These are phyloP conservation scores for Lycium barbarum DNA, from an alignment of 257 asterid genomes.

Conservation along the genomic window DNA sequence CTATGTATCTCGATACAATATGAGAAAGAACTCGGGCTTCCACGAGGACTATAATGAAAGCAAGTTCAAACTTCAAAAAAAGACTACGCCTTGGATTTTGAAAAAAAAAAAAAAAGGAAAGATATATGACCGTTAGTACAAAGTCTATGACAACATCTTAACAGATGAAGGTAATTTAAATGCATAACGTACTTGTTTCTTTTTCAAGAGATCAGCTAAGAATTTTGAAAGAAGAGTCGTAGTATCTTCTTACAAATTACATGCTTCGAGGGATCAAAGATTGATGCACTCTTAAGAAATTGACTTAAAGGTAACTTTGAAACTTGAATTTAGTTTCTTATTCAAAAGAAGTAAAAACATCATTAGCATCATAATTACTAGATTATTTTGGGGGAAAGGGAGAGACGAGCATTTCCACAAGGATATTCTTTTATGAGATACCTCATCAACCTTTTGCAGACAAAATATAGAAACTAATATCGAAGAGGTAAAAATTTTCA, in stretches of 20 bases:
- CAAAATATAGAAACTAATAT: background rate
- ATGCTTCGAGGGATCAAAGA: background rate
- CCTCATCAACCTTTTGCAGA: background rate
- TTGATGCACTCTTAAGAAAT: background rate
- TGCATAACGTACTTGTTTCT: background rate
- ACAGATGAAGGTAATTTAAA: constrained; percentile 1
- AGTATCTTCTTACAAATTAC: background rate
- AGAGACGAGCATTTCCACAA: background rate
- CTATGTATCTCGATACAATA: background rate
- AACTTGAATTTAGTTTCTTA: background rate
- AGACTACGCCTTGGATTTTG: background rate
- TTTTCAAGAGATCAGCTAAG: constrained; percentile 18
- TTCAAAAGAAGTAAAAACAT: background rate
- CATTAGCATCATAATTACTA: background rate
- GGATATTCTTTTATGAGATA: background rate
- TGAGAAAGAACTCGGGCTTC: background rate
- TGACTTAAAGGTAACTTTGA: background rate
- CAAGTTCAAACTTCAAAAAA: background rate
- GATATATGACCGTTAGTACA: background rate
- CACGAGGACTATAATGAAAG: constrained; percentile 11
- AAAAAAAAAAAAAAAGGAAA: background rate
- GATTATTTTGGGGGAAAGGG: background rate
- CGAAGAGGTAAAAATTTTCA: background rate
- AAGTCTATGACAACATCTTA: constrained; percentile 2
- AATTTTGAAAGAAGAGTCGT: background rate